Evolutionary conservation across 2,329 filamentous ascomycete genomes (phyloP).

Genomic region (Aspergillus sp.): DNA sequence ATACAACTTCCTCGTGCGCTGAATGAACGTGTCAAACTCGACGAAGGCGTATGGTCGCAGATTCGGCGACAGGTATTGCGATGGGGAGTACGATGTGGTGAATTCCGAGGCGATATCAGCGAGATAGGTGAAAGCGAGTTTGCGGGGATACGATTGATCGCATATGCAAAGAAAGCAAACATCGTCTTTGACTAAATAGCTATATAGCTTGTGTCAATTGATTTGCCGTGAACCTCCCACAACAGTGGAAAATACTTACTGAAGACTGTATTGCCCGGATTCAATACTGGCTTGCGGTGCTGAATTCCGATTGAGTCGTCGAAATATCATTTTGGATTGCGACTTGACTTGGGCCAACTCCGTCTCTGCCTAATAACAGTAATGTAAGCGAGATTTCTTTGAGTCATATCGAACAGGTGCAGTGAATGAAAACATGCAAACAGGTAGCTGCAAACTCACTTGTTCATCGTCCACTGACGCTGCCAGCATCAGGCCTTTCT

Average conservation of each 20-base stretch:
- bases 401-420: neutral
- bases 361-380: constrained; percentile 51
- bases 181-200: constrained; percentile 75
- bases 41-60: constrained; percentile 93
- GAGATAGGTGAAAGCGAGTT: constrained; percentile 97
- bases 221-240: neutral
- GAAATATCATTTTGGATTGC: constrained; percentile 83
- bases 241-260: constrained; percentile 49
- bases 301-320: constrained; percentile 77
- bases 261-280: constrained; percentile 70
- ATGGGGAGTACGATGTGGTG: constrained; percentile 67
- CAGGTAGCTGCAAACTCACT: constrained; percentile 35
- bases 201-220: constrained; percentile 26
- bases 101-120: constrained; percentile 88
- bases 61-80: constrained; percentile 63
- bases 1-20: constrained; percentile 86
- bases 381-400: neutral
- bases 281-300: constrained; percentile 91
- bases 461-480: constrained; percentile 89
- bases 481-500: constrained; percentile 79
- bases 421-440: constrained; percentile 1
- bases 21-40: constrained; percentile 96
- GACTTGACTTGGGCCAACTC: constrained; percentile 80
- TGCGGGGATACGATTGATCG: constrained; percentile 89
- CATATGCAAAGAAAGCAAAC: constrained; percentile 91